Evolutionary conservation across 306 rosid genomes (phyloP), one percentile per base, ranked within the genome.

Genomic region (Rubus idaeus): DNA sequence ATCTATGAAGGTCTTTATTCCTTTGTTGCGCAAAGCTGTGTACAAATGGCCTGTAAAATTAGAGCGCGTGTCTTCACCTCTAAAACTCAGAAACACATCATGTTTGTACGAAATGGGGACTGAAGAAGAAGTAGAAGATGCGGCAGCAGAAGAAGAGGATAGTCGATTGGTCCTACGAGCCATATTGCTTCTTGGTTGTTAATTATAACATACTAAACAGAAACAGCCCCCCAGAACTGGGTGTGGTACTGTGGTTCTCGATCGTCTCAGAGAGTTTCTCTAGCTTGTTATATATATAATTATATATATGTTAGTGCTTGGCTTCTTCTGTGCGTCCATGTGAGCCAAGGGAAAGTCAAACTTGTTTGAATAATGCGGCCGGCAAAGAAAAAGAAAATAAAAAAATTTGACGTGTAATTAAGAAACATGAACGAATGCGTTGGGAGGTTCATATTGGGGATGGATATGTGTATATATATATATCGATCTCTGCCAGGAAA

Each of bases 11-110:
- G 62, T 56, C 35, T 56, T 56, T 13, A 56, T 56, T 56, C 30
- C 62, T 56, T 56, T 56, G 62, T 56, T 56, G 35, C 62, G 62
- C 62, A 21, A 21, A 56, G 62, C 62, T 56, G 62, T 56, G 62
- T 56, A 9, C 5, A 56, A 8, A 56, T 56, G 62, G 6, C 62
- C 2, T 20, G 62, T 56, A 8, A 56, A 56, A 10, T 9, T 56
- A 3, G 35, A 9, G 62, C 62, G 62, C 1, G 62, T 56, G 1
- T 56, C 62, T 20, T 56, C 62, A 56, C 62, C 62, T 21, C 62
- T 56, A 21, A 56, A 56, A 56, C 3, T 56, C 35, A 56, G 62
- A 56, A 56, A 20, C 62, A 20, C 62, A 4, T 56, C 62, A 13
- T 56, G 14, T 20, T 56, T n/a, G 62, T 56, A 56, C 8, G 62